Base-by-base conservation (phyloP, 2,329 filamentous ascomycete genomes). In the Curvularia sp. region DNA sequence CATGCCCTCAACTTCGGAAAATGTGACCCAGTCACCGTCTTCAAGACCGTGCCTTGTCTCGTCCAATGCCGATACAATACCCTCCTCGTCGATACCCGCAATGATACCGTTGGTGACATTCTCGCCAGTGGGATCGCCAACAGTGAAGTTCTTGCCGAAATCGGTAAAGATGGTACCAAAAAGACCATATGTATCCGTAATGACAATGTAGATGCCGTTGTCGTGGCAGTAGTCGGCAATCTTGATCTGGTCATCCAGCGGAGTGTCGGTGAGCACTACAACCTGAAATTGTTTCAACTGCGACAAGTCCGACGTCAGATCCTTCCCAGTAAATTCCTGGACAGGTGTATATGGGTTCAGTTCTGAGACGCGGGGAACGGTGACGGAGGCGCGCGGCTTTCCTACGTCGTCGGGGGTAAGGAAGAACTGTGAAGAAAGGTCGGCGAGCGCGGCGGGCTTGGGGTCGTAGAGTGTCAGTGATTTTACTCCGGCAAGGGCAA, bases 381-480 rank as follows among this genome's bases (percentile, higher is more conserved):
- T 97, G 54, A 92, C 90, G 67, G 88, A 84, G 65, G 94, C 95
- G 75, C 95, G 89, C 4, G 93, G 90, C 82, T 97, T 96, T 72
- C 95, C 95, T 53, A 98, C 89, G 76, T 99, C 95, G 71, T 89
- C 87, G 18, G 88, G 85, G 57, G 88, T 92, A 22, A 99, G 87
- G 85, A 99, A 99, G 85, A 99, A 99, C 79, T 99, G 95, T 43
- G 95, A 91, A 41, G 95, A 98, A 33, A 99, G 88, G 75, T 99
- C 95, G 69, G 92, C 85, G 68, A 97, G 90, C 67, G 88, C 85
- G 53, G 91, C 90, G 42, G 92, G 92, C 48, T 89, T 87, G 47
- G 95, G 94, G 76, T 99, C 95, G 82, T 93, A 92, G 55, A 99
- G 86, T 1, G 94, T 95, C 68, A 99, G 82, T 74, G 93, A 97